These are phyloP conservation scores for Penicillium paxilli DNA, from an alignment of 495 filamentous ascomycete genomes.

Conservation along the genomic window DNA sequence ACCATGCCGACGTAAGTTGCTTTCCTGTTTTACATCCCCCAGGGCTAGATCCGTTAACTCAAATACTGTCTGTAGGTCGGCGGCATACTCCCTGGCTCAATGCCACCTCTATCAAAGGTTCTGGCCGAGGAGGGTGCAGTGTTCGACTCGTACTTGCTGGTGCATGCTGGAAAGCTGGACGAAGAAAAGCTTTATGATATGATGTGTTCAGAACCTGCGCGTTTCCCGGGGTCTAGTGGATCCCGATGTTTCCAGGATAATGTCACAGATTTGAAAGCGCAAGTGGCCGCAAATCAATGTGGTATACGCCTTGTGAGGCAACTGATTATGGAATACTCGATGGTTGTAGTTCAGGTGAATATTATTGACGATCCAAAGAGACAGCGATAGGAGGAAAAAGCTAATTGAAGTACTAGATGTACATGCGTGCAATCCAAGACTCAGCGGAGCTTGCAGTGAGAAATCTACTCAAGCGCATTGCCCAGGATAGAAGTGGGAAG, in stretches of 20 bases:
- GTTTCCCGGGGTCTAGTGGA: slow-evolving; percentile 81
- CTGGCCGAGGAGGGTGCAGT: slow-evolving; percentile 88
- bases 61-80: slow-evolving; percentile 51
- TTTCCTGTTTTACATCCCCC: neutral
- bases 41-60: neutral
- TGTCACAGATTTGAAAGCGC: slow-evolving; percentile 88
- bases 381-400: neutral
- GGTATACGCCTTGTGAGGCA: slow-evolving; percentile 85
- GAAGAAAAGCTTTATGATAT: slow-evolving; percentile 78
- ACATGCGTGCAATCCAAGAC: slow-evolving; percentile 87
- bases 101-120: slow-evolving; percentile 88
- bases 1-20: slow-evolving; percentile 62
- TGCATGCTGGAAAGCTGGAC: slow-evolving; percentile 44
- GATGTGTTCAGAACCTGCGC: slow-evolving; percentile 73
- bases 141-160: slow-evolving; percentile 84
- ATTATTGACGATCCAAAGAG: neutral
- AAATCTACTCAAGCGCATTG: slow-evolving; percentile 63
- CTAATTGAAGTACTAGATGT: slow-evolving; percentile 30
- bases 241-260: slow-evolving; percentile 86
- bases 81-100: slow-evolving; percentile 85
- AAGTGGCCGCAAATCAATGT: slow-evolving; percentile 90
- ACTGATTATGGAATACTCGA: slow-evolving; percentile 85
- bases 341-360: slow-evolving; percentile 75
- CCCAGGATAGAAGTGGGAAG: neutral
- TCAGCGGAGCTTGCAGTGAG: slow-evolving; percentile 81